phyloP scores from a whole-genome alignment of 2,329 filamentous ascomycete genomes.

The Colletotrichum sp. region DNA sequence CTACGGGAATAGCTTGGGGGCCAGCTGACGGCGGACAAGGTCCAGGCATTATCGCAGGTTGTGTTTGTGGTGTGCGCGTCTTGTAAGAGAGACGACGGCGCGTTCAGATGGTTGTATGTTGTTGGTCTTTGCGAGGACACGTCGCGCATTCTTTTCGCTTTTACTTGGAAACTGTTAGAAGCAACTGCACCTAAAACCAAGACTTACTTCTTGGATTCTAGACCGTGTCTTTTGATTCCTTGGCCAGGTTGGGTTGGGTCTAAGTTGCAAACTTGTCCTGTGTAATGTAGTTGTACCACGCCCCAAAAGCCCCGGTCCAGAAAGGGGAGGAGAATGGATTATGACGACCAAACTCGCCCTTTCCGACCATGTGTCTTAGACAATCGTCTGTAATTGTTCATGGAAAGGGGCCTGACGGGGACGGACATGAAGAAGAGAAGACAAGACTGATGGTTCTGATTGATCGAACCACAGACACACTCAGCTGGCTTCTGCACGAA shows the following conservation, averaged over 20 bases:
- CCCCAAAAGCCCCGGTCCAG: neutral
- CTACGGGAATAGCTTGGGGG: neutral
- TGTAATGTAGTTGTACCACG: neutral
- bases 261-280: neutral
- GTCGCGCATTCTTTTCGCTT: neutral
- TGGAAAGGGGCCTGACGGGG: neutral
- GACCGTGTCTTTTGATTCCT: neutral
- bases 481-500: neutral
- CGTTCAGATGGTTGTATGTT: neutral
- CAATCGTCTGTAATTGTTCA: neutral
- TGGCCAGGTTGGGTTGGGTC: neutral
- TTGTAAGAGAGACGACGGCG: neutral
- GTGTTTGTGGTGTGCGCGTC: neutral
- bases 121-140: neutral
- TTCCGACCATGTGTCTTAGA: neutral
- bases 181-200: neutral
- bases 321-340: neutral
- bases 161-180: neutral
- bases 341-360: neutral
- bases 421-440: neutral
- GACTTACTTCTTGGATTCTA: neutral
- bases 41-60: neutral
- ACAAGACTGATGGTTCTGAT: neutral
- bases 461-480: neutral
- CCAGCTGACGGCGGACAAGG: neutral